phyloP scores from a whole-genome alignment of 1,284 basidiomycete genomes.

The Schizophyllum commune region DNA sequence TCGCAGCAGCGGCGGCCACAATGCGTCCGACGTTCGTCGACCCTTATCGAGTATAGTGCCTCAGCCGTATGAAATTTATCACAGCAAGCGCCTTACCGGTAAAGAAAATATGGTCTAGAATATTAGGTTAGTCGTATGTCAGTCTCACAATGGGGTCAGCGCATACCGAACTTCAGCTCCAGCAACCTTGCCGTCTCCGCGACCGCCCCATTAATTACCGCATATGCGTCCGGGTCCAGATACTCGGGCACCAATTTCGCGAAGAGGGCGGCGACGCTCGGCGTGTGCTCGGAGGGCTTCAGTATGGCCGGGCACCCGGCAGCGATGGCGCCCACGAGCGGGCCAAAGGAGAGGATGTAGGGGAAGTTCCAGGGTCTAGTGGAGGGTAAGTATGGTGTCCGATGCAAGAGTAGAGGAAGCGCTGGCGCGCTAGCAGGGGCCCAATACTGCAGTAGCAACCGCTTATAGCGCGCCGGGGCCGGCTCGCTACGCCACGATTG shows the following conservation, averaged over 20 bases:
- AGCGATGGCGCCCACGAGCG: conserved; percentile 67
- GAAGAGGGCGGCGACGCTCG: conserved; percentile 58
- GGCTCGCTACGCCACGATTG: too few relatives aligned
- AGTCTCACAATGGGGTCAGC: too few relatives aligned
- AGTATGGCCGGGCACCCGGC: conserved; percentile 71
- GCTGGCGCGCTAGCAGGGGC: too few relatives aligned
- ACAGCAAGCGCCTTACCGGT: too few relatives aligned
- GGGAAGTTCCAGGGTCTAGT: conserved; percentile 35
- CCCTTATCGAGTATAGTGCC: too few relatives aligned
- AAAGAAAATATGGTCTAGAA: conserved; percentile 31
- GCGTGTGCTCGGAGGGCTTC: conserved; percentile 80
- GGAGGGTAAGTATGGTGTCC: not conserved
- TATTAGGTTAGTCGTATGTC: too few relatives aligned
- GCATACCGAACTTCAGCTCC: conserved; percentile 44
- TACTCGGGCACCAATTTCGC: conserved; percentile 76
- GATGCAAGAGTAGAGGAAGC: too few relatives aligned
- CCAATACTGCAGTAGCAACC: too few relatives aligned
- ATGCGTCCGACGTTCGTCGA: conserved; percentile 75
- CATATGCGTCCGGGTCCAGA: conserved; percentile 65
- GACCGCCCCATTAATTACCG: conserved; percentile 72
- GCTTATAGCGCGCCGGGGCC: too few relatives aligned
- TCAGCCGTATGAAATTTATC: too few relatives aligned
- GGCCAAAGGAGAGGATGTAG: conserved; percentile 17
- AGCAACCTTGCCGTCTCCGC: conserved; percentile 59
- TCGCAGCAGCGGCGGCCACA: conserved; percentile 77